Percentiles rank a stretch among this genome's conserved stretches.
These are phyloP conservation scores for Geranium brycei DNA, from an alignment of 345 rosid genomes.

Conservation along the genomic window DNA sequence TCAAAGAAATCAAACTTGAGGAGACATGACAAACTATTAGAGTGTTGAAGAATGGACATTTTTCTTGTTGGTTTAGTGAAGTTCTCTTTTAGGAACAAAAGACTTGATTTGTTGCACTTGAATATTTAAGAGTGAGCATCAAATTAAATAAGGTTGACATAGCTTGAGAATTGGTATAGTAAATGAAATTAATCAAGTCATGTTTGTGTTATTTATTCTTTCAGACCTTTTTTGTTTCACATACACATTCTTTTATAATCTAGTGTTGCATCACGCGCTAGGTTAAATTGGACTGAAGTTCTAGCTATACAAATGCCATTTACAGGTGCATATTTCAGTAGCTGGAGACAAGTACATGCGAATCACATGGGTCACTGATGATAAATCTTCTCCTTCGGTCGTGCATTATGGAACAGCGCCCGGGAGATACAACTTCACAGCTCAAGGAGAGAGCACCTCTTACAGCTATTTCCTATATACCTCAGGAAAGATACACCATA, in stretches of 20 bases:
- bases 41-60: too few species aligned
- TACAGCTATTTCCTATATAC: slow-evolving; percentile 59
- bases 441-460: slow-evolving; percentile 70
- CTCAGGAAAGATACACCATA: slow-evolving; percentile 88
- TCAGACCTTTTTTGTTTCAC: neutral
- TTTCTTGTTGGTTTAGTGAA: too few species aligned
- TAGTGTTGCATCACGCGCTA: neutral
- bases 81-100: too few species aligned
- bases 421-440: slow-evolving; percentile 36
- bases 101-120: too few species aligned
- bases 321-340: slow-evolving; percentile 55
- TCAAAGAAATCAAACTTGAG: too few species aligned
- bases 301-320: neutral
- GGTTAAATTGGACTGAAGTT: too few species aligned
- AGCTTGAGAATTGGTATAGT: too few species aligned
- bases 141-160: too few species aligned
- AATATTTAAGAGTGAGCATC: too few species aligned
- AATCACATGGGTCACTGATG: slow-evolving; percentile 62
- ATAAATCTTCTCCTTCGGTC: slow-evolving; percentile 47
- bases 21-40: too few species aligned
- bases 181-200: too few species aligned
- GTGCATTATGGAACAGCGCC: slow-evolving; percentile 73
- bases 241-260: neutral
- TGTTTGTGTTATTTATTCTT: too few species aligned
- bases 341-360: slow-evolving; percentile 85